phyloP scores from a whole-genome alignment of 257 asterid species.

The Gentiana straminea region DNA sequence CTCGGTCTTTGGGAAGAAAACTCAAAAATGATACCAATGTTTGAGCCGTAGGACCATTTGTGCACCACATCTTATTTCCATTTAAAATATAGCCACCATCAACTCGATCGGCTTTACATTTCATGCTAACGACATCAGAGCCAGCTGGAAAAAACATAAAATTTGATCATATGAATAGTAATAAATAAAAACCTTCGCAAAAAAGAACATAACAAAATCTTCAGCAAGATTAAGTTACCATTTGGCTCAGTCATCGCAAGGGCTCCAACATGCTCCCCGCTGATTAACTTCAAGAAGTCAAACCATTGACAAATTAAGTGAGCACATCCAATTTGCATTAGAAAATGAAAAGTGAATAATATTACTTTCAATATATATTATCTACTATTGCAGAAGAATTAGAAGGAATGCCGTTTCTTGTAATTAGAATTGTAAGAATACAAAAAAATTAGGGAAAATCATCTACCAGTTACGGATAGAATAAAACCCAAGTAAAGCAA shows the following conservation, averaged over 20 bases:
- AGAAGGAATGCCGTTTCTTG: no score
- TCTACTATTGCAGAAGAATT: no score
- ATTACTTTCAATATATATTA: not conserved
- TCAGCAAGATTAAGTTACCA: conserved; percentile 38
- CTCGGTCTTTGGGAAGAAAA: not conserved
- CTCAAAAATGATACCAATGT: conserved; percentile 51
- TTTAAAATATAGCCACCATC: conserved; percentile 85
- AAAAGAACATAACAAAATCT: not conserved
- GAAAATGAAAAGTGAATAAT: not conserved
- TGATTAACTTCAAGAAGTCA: conserved; percentile 60
- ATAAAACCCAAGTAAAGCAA: no score
- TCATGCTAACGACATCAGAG: conserved; percentile 98
- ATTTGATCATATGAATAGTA: conserved; percentile 5
- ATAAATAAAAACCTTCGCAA: not conserved
- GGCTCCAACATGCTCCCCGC: conserved; percentile 97
- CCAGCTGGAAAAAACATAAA: conserved; percentile 51
- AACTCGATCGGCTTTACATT: conserved; percentile 86
- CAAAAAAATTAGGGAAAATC: no score
- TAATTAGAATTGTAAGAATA: no score
- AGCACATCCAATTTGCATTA: not conserved
- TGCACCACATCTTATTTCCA: conserved; percentile 99
- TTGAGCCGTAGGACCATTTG: conserved; percentile 89
- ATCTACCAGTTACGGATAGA: no score
- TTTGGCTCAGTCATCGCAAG: conserved; percentile 99
- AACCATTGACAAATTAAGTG: conserved; percentile 10